These are phyloP conservation scores for Xanthoparmelia taractica DNA, from an alignment of 495 filamentous ascomycete genomes.

Conservation along the genomic window DNA sequence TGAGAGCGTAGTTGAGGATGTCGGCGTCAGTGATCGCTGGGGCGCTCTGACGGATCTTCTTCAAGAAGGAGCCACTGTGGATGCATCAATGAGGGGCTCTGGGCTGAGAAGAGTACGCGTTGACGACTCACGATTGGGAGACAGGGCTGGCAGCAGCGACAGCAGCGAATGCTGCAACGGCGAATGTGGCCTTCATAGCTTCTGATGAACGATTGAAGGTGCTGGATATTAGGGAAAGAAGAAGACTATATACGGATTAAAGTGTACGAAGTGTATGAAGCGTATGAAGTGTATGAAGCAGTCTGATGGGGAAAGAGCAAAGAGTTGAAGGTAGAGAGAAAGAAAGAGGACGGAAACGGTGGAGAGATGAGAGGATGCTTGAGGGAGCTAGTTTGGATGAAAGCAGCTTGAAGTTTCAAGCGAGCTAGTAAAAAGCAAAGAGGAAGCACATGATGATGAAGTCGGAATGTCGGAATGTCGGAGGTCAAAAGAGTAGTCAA, in stretches of 20 bases:
- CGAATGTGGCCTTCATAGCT: conserved; percentile 21
- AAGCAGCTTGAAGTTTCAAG: background rate
- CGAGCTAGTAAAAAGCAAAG: background rate
- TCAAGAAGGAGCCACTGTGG: conserved; percentile 10
- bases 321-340: conserved; percentile 1
- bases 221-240: conserved; percentile 1
- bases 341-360: background rate
- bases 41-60: conserved; percentile 21
- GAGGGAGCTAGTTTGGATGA: background rate
- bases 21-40: conserved; percentile 30
- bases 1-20: conserved; percentile 34
- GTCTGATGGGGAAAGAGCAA: background rate
- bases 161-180: conserved; percentile 25
- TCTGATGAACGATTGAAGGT: conserved; percentile 1
- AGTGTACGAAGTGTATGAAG: background rate
- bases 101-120: background rate
- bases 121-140: conserved; percentile 17
- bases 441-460: background rate
- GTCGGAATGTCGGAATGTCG: conserved; percentile 4
- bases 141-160: conserved; percentile 20
- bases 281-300: background rate
- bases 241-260: background rate
- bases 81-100: background rate
- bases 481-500: too few relatives aligned
- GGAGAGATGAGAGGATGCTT: conserved; percentile 1